Conservation (phyloP, 1,284 basidiomycete species). For the Fistulinella cinereoalba region DNA sequence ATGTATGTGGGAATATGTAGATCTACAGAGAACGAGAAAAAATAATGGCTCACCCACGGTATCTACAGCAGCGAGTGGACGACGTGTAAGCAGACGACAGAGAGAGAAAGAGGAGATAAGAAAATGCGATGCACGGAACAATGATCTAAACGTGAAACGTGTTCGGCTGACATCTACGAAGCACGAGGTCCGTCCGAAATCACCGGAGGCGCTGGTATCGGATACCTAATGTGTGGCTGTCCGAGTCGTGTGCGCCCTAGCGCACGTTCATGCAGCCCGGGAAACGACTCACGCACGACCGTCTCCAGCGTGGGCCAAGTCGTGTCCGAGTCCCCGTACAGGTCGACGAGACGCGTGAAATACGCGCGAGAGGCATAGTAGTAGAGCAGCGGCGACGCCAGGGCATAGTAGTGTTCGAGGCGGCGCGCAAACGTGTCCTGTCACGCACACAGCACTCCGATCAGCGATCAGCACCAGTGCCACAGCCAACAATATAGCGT, state of each 20-base stretch:
- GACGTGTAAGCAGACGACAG: not conserved
- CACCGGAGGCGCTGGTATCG: conserved; percentile 11
- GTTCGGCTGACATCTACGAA: conserved; percentile 13
- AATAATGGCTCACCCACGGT: conserved; percentile 6
- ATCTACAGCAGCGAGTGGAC: conserved; percentile 13
- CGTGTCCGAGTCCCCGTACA: conserved; percentile 26
- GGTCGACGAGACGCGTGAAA: conserved; percentile 26
- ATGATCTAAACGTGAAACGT: not conserved
- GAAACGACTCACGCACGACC: conserved; percentile 17
- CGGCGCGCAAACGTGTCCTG: conserved; percentile 86
- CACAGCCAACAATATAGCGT: too few species aligned
- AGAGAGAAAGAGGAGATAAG: not conserved
- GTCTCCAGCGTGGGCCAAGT: conserved; percentile 25
- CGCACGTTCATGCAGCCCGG: conserved; percentile 13
- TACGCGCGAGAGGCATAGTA: conserved; percentile 57
- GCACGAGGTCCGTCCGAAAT: conserved; percentile 12
- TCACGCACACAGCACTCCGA: too few species aligned
- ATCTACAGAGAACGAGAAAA: conserved; percentile 25
- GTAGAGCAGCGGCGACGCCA: conserved; percentile 80
- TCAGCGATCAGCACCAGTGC: too few species aligned
- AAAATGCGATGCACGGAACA: not conserved
- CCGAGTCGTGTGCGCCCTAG: conserved; percentile 16
- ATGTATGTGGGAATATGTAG: conserved; percentile 3
- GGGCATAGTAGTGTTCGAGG: conserved; percentile 77
- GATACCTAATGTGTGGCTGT: conserved; percentile 17